Conservation (phyloP, 345 rosid genomes). For the Trapa bicornis region DNA sequence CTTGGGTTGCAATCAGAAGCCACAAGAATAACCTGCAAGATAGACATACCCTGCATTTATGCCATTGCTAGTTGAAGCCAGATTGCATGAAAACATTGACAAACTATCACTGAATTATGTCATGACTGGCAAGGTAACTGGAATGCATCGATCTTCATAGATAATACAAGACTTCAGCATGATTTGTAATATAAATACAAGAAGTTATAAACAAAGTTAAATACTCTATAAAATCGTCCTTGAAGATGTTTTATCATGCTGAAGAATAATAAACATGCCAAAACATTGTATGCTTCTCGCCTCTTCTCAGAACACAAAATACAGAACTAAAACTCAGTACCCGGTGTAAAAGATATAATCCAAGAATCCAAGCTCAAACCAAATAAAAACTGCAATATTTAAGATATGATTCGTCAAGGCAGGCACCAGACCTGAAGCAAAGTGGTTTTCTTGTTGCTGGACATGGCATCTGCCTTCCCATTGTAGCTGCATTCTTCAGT, state of each 20-base stretch:
- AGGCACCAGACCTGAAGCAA: constrained; percentile 39
- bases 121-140: neutral
- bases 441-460: constrained; percentile 15
- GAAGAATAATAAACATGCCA: neutral
- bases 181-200: neutral
- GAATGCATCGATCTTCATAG: neutral
- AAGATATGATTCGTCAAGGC: neutral
- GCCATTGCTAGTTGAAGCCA: neutral
- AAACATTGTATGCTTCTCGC: neutral
- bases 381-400: neutral
- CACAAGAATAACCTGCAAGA: constrained; percentile 40
- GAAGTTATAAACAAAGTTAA: neutral
- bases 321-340: neutral
- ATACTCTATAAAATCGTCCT: neutral
- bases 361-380: neutral
- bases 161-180: neutral
- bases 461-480: constrained; percentile 3
- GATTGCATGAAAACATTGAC: neutral
- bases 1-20: constrained; percentile 65
- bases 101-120: neutral
- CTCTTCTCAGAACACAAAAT: neutral
- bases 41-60: neutral
- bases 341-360: neutral
- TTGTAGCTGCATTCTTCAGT: constrained; percentile 11
- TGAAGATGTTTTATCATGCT: neutral